Evolutionary conservation across 2,329 filamentous ascomycete species (phyloP).

Genomic region (Arthroderma sp.): DNA sequence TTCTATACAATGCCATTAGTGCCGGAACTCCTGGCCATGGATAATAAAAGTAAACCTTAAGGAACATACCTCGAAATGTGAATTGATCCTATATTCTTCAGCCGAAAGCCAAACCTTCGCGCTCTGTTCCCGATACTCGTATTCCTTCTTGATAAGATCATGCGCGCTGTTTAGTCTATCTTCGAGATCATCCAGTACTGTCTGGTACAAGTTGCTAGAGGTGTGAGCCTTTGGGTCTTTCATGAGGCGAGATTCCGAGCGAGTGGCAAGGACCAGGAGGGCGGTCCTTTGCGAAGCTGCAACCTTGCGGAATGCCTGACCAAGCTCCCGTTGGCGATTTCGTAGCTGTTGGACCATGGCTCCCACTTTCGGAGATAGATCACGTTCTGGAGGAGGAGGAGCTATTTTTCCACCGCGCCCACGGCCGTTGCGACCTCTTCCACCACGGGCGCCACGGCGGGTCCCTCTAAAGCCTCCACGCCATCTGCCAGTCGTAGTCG

Average conservation of each 20-base stretch:
- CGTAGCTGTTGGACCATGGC: slow-evolving; percentile 26
- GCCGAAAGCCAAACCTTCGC: slow-evolving; percentile 19
- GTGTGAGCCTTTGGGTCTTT: slow-evolving; percentile 30
- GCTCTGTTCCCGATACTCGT: slow-evolving; percentile 20
- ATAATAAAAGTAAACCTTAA: background rate
- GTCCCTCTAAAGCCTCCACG: slow-evolving; percentile 13
- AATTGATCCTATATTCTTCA: slow-evolving; percentile 21
- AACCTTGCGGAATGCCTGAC: slow-evolving; percentile 28
- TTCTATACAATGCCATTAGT: slow-evolving; percentile 14
- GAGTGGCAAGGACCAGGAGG: slow-evolving; percentile 26
- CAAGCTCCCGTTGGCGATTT: slow-evolving; percentile 30
- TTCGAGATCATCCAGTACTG: slow-evolving; percentile 22
- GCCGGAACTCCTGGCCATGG: slow-evolving; percentile 1
- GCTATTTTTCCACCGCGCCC: slow-evolving; percentile 19
- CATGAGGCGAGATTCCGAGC: slow-evolving; percentile 25
- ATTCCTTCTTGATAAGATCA: slow-evolving; percentile 20
- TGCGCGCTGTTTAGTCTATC: slow-evolving; percentile 16
- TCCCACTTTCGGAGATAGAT: slow-evolving; percentile 22
- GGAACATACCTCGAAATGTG: slow-evolving; percentile 19
- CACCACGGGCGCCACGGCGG: slow-evolving; percentile 12
- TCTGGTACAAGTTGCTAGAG: slow-evolving; percentile 26
- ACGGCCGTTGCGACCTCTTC: slow-evolving; percentile 20
- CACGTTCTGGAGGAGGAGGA: slow-evolving; percentile 20
- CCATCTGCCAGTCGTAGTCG: slow-evolving; percentile 14
- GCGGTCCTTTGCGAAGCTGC: slow-evolving; percentile 29